These are phyloP conservation scores for Tetracentron sinense DNA, from an alignment of 164 flowering plant genomes.

Conservation along the genomic window DNA sequence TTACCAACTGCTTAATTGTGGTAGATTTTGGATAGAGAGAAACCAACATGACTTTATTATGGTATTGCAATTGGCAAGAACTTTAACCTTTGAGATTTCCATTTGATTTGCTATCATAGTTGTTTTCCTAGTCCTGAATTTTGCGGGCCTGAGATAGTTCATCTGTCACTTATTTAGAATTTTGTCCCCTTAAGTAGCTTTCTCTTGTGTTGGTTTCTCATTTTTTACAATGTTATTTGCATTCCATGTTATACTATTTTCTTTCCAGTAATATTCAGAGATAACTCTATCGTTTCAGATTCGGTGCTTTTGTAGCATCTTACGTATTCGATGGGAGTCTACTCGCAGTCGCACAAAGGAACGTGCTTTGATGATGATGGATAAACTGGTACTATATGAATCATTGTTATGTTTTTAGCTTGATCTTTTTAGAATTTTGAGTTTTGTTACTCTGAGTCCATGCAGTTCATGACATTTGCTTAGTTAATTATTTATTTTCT, in stretches of 20 bases:
- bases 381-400: constrained; percentile 51
- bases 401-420: neutral
- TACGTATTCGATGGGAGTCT: constrained; percentile 91
- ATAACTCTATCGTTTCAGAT: constrained; percentile 37
- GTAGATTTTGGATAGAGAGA: no score
- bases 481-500: neutral
- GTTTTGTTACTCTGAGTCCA: neutral
- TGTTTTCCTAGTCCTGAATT: no score
- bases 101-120: no score
- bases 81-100: no score
- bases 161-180: neutral
- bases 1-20: no score
- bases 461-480: neutral
- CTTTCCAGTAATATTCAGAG: neutral
- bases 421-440: neutral
- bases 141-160: no score
- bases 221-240: neutral
- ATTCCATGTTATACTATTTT: neutral
- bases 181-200: neutral
- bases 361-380: constrained; percentile 89
- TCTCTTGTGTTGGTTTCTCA: neutral
- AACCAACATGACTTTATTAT: no score
- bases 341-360: constrained; percentile 83
- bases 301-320: constrained; percentile 51
- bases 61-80: no score